These are phyloP conservation scores for Brassica carinata DNA, from an alignment of 345 rosid genomes.

Conservation along the genomic window DNA sequence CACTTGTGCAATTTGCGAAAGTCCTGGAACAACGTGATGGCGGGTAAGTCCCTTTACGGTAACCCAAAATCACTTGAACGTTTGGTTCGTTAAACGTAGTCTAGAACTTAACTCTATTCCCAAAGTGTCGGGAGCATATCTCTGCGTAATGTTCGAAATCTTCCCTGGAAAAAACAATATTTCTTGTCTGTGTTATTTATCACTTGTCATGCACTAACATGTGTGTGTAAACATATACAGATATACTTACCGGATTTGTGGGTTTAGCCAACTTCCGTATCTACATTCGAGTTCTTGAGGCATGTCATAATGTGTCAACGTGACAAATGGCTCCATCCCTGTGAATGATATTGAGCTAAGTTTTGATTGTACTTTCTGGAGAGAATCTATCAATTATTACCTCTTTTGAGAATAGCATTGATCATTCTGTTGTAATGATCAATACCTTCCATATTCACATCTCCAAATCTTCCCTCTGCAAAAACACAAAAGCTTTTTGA, in stretches of 20 bases:
- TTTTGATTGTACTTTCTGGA: background rate
- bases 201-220: background rate
- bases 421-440: constrained; percentile 58
- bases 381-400: constrained; percentile 29
- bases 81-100: constrained; percentile 71
- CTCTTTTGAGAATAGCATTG: constrained; percentile 49
- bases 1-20: constrained; percentile 57
- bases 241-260: constrained; percentile 46
- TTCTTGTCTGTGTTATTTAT: background rate
- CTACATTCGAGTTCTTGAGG: constrained; percentile 78
- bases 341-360: constrained; percentile 17
- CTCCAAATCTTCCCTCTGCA: constrained; percentile 72
- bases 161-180: constrained; percentile 45
- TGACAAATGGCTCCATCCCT: constrained; percentile 81
- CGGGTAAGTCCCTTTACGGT: constrained; percentile 55
- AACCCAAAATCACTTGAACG: constrained; percentile 49
- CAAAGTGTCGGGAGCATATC: constrained; percentile 59
- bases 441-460: constrained; percentile 62
- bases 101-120: constrained; percentile 63
- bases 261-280: constrained; percentile 74
- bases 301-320: constrained; percentile 66
- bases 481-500: background rate
- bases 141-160: constrained; percentile 62
- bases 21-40: constrained; percentile 61
- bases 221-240: background rate